Base-by-base conservation (phyloP, 257 asterid genomes). In the Lithospermum erythrorhizon region DNA sequence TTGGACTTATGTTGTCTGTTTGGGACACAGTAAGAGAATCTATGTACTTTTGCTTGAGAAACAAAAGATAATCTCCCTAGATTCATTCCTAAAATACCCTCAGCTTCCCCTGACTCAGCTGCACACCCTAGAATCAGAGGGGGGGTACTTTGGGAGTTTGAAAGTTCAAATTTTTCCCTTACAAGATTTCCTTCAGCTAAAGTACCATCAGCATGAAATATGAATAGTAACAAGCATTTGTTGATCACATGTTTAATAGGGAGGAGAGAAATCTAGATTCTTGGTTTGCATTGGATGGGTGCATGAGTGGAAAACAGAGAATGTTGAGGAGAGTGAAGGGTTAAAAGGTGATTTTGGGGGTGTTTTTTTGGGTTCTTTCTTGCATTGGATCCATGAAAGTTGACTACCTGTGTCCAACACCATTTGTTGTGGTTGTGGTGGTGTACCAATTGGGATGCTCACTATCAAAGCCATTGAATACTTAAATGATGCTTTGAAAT, bases 351-450 rank as follows among this genome's bases (percentile, higher is more conserved):
- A 90, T 23, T 69, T 73, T 29, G 72, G 74, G 71, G 95, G 93
- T 22, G 69, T 73, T 24, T 57, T 66, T 0, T 21, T 22, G 6
- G 57, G 79, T 64, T 94, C 75, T 0, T 77, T 59, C 76, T 87
- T 87, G 81, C 90, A 87, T 23, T 80, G 96, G 18, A 90, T 75
- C 96, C 96, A 90, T 15, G 97, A 90, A 68, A 90, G 96, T 72
- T 90, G 96, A 29, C 96, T 90, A n/a, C 97, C 97, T 35, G 97
- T 87, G 72, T 90, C 96, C 64, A 90, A 90, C 51, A 90, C 96
- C 97, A 90, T 90, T 58, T 95, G 83, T 25, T 83, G 95, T 21
- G 87, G 85, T 81, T 90, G 97, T 51, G 90, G 86, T 20, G 97
- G 97, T 25, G 90, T 67, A 17, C 97, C 97, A 11, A 41, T 41